Evolutionary conservation across 495 filamentous ascomycete species (phyloP).

Genomic region (Xylaria nigripes): DNA sequence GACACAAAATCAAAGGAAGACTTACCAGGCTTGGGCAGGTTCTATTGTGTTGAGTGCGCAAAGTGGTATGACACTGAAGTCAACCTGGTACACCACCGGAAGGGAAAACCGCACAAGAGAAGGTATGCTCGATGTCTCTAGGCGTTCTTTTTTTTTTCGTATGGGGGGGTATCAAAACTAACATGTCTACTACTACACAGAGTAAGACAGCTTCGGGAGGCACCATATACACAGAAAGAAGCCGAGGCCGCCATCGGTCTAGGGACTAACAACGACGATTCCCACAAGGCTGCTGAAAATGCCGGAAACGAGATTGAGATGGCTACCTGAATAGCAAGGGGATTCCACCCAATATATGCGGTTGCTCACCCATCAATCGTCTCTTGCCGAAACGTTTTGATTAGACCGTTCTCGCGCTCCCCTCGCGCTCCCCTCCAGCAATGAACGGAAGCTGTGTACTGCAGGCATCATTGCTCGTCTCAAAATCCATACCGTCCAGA

Average conservation of each 20-base stretch:
- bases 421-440: neutral
- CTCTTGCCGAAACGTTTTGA: neutral
- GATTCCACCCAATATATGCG: neutral
- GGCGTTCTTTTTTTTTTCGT: neutral
- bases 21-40: slow-evolving; percentile 70
- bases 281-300: slow-evolving; percentile 8
- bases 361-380: neutral
- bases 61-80: slow-evolving; percentile 91
- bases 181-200: slow-evolving; percentile 34
- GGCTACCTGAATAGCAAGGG: slow-evolving; percentile 13
- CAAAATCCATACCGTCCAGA: neutral
- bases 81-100: slow-evolving; percentile 64
- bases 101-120: slow-evolving; percentile 88
- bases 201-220: slow-evolving; percentile 64
- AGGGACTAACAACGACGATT: slow-evolving; percentile 48
- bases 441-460: neutral
- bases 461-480: neutral
- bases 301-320: slow-evolving; percentile 23
- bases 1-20: slow-evolving; percentile 75
- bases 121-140: slow-evolving; percentile 45
- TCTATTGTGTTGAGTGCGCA: slow-evolving; percentile 88
- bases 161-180: slow-evolving; percentile 17
- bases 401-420: neutral
- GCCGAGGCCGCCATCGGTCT: slow-evolving; percentile 75
- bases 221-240: slow-evolving; percentile 77